Evolutionary conservation across 345 rosid species (phyloP), one percentile per base, ranked within the genome.

Genomic region (Moricandia arvensis): DNA sequence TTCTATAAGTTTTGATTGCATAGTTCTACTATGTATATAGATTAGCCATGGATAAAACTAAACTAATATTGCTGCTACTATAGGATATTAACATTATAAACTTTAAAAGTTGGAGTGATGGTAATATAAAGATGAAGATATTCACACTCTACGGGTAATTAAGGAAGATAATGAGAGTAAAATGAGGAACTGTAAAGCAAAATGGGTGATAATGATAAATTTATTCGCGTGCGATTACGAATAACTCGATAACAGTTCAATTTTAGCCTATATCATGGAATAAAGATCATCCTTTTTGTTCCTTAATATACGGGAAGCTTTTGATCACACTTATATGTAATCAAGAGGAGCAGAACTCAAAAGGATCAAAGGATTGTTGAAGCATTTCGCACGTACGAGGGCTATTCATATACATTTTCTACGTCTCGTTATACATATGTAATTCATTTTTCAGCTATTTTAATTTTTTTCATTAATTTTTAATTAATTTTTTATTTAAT

Each of bases 141-240:
- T 16, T 49, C 57, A 16, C 57, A 49, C 57, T 2, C 57, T 49
- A 49, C 57, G 57, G 59, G 66, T 76, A 63, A 63, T 31, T 63
- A 76, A 49, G 57, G 57, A 49, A 49, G 57, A 16, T 16, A 24
- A 49, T 49, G 57, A 49, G 57, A 16, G 24, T 49, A 49, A 49
- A 49, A 49, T 49, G 24, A 49, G 57, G 72, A 71, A 71, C 5
- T 37, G 15, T 59, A 69, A 76, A 70, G 75, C 37, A 55, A 70
- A 37, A 30, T 30, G 45, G 35, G 16, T 64, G 18, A 33, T 24
- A 71, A 71, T 71, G 41, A 64, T 57, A 31, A 31, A 15, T 58
- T 33, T 35, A 41, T 45, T 71, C 16, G 80, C 80, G 67, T 77
- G 80, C 76, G 17, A 55, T 38, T 55, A 62, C 80, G 64, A 37